A percentile compares a stretch with the other conserved stretches of the same genome.
Conservation (phyloP, 768 basidiomycete species). For the Pleurotus sapidus region DNA sequence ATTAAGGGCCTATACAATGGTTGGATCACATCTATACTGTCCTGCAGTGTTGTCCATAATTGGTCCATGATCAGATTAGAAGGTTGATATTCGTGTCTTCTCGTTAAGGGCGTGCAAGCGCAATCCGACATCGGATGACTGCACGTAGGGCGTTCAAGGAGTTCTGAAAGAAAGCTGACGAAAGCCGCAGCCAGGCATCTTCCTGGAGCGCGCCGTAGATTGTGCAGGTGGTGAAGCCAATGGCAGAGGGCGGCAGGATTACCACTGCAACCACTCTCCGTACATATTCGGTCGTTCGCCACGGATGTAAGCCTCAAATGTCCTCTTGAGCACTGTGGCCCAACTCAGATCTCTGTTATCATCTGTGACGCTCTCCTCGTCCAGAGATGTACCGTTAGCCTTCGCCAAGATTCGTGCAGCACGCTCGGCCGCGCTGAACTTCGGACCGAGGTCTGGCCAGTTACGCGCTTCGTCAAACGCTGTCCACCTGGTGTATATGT, state of each 20-base stretch:
- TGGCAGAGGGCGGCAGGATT: constrained; percentile 1
- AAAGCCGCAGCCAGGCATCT: too few species aligned
- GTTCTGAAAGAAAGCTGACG: too few species aligned
- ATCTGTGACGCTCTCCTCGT: constrained; percentile 44
- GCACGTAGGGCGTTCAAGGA: too few species aligned
- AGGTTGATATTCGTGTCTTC: not conserved
- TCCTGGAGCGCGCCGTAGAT: too few species aligned
- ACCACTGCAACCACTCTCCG: constrained; percentile 74
- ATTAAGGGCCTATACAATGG: constrained; percentile 1
- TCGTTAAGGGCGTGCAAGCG: not conserved
- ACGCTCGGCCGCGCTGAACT: constrained; percentile 75
- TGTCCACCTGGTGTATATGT: constrained; percentile 70
- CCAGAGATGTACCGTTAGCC: constrained; percentile 13
- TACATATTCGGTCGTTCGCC: constrained; percentile 96
- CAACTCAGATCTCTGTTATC: constrained; percentile 86
- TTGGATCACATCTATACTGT: not conserved
- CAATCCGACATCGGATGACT: not conserved
- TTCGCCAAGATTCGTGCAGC: constrained; percentile 40
- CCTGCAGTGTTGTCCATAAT: not conserved
- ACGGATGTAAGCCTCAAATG: constrained; percentile 90
- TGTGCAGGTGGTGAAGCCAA: not conserved
- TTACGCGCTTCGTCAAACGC: constrained; percentile 93
- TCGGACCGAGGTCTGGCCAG: constrained; percentile 89
- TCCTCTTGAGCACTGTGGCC: constrained; percentile 93
- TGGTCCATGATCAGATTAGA: not conserved